These are phyloP conservation scores for Skeletonema tropicum DNA, from an alignment of 108 stramenopile genomes.

Conservation along the genomic window DNA sequence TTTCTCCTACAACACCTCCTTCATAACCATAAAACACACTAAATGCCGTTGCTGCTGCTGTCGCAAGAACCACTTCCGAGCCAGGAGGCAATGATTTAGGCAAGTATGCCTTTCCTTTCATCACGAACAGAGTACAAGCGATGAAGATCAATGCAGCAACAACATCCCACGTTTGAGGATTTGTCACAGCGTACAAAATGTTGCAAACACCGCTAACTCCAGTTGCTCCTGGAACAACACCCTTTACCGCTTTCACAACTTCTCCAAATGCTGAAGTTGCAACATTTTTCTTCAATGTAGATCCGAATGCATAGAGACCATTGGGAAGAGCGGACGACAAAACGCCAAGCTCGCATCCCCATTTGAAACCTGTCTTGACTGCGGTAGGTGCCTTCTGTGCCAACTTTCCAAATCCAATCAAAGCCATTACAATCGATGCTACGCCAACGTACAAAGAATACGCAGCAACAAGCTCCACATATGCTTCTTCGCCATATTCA, in stretches of 20 bases:
- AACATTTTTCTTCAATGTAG: conserved; percentile 54
- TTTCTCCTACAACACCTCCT: conserved; percentile 83
- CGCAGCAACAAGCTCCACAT: conserved; percentile 73
- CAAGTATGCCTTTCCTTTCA: conserved; percentile 64
- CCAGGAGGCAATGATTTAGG: conserved; percentile 74
- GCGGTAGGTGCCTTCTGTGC: conserved; percentile 65
- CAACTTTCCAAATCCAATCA: conserved; percentile 70
- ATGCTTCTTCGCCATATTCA: conserved; percentile 75
- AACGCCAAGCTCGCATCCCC: conserved; percentile 83
- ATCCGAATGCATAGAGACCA: conserved; percentile 61
- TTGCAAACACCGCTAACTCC: conserved; percentile 66
- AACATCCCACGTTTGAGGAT: conserved; percentile 68
- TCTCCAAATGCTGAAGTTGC: conserved; percentile 46
- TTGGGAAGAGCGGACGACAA: conserved; percentile 75
- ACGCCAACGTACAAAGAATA: conserved; percentile 76
- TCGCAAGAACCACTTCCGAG: conserved; percentile 78
- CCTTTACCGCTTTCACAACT: conserved; percentile 43
- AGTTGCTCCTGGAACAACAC: conserved; percentile 58
- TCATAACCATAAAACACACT: conserved; percentile 65
- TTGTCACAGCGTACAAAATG: conserved; percentile 57
- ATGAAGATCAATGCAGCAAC: conserved; percentile 64
- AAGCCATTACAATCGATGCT: conserved; percentile 65
- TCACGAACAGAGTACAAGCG: conserved; percentile 66
- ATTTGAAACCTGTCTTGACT: conserved; percentile 82
- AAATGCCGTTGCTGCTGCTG: conserved; percentile 65